Base-by-base conservation (phyloP, 2,329 filamentous ascomycete genomes). In the Ustulina deusta region DNA sequence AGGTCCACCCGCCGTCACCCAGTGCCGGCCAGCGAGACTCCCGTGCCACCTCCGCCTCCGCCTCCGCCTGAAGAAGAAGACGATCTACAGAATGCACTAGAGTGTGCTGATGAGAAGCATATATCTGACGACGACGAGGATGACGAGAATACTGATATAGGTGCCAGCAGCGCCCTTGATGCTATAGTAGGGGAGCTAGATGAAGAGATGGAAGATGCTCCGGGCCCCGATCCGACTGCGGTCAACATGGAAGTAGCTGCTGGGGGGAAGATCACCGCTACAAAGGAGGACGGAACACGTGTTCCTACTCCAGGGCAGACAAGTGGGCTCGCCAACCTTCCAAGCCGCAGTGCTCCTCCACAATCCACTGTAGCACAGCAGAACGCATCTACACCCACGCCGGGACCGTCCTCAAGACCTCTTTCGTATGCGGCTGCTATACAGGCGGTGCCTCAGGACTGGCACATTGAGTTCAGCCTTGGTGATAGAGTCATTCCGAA, bases 381-480 rank as follows among this genome's bases (percentile, higher is more conserved):
- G 68, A 80, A 78, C 69, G 81, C 76, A 6, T 74, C 74, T 11
- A 75, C 84, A 4, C 81, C 85, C 6, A 83, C 84, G 1, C 81
- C 85, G 15, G 70, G 62, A 25, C 77, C 88, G 0, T 83, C 90
- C 17, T 86, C 90, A 10, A 86, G 91, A 10, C 86, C 91, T 1
- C 89, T 93, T 80, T 93, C 94, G 0, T 97, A 97, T 78, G 91
- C 94, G 27, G 92, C 93, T 60, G 93, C 93, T 3, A 87, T 97
- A 60, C 92, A 94, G 73, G 85, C 92, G 15, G 84, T 89, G 0
- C 93, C 94, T 1, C 92, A 97, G 76, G 94, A 98, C 76, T 99
- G 96, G 96, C 95, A 99, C 75, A 94, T 99, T 68, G 93, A 98
- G 76, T 99, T 99, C 80, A 94, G 89, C 72, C 87, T 98, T 57